Conservation (phyloP, 1,284 basidiomycete genomes). For the Cutaneotrichosporon arboriforme region DNA sequence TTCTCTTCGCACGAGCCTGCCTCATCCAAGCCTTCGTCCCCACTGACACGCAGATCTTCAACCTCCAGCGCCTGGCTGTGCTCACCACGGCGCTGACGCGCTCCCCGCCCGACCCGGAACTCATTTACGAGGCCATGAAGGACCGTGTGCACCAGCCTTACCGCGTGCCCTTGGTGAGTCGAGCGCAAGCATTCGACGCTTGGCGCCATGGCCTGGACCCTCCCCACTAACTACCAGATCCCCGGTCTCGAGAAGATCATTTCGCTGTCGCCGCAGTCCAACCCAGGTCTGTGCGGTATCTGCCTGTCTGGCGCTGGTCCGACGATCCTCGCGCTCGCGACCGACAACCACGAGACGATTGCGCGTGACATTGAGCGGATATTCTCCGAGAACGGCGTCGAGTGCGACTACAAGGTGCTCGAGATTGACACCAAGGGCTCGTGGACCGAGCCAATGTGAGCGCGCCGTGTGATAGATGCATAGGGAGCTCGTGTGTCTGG, state of each 20-base stretch:
- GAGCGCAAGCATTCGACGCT: too few species aligned
- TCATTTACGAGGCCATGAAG: conserved; percentile 99
- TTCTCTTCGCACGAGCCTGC: not conserved
- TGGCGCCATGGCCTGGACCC: too few species aligned
- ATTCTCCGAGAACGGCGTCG: conserved; percentile 65
- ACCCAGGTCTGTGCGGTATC: conserved; percentile 91
- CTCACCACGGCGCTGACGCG: conserved; percentile 89
- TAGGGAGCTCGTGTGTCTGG: too few species aligned
- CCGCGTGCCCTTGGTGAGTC: conserved; percentile 65
- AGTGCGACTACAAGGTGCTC: conserved; percentile 56
- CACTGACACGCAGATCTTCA: conserved; percentile 70
- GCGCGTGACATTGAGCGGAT: conserved; percentile 72
- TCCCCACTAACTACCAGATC: conserved; percentile 57
- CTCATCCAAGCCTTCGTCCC: too few species aligned
- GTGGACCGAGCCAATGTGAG: conserved; percentile 11
- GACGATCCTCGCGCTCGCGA: conserved; percentile 95
- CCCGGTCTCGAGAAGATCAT: conserved; percentile 90
- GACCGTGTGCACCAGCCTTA: conserved; percentile 98
- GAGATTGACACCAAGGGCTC: conserved; percentile 48
- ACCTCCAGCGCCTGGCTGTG: conserved; percentile 94
- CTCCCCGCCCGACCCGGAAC: conserved; percentile 81
- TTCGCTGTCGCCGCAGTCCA: conserved; percentile 78
- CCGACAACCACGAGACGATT: conserved; percentile 71
- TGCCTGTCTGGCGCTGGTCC: conserved; percentile 97
- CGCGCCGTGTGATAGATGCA: too few species aligned